Base-by-base conservation (phyloP, 345 rosid genomes). In the Mercurialis annua region DNA sequence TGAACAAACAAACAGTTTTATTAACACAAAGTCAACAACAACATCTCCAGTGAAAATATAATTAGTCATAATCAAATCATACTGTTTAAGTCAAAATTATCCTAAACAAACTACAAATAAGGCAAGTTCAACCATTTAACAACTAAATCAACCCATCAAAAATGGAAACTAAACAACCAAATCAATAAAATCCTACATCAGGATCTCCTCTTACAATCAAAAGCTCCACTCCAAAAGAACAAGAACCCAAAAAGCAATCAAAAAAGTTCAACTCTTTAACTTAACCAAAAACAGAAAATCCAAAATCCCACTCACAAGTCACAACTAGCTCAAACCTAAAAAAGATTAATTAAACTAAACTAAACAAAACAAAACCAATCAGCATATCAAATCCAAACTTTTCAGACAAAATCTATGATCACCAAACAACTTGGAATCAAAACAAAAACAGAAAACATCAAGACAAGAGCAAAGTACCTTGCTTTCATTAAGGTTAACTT, bases 401-500 rank as follows among this genome's bases (percentile, higher is more conserved):
- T 64, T 57, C 55, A 67, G 48, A 20, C 64, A 58, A n/a, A 44
- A 31, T 6, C 40, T 63, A 23, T 33, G 38, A 46, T 48, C 46
- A 52, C 21, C 18, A 21, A 49, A 18, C 10, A 63, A 62, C 21
- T 44, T 7, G 23, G 23, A 61, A 14, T 24, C 31, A 65, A 33
- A 29, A 62, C 44, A 24, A 67, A 42, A 34, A 27, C 8, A 61
- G 61, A 27, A 61, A 68, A 18, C 40, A 52, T 59, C 14, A 31
- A 31, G 6, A 4, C 7, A 14, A 21, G 42, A 62, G 44, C n/a
- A 69, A 49, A 67, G 62, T 78, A 92, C 96, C 88, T 73, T 86
- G 77, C 92, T 86, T 55, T 92, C 98, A 24, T 78, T 86, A 68
- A 85, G 79, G 74, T 79, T 85, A 52, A 86, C 86, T 78, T 76